phyloP scores from a whole-genome alignment of 2,329 filamentous ascomycete genomes.

The Fusarium sp. region DNA sequence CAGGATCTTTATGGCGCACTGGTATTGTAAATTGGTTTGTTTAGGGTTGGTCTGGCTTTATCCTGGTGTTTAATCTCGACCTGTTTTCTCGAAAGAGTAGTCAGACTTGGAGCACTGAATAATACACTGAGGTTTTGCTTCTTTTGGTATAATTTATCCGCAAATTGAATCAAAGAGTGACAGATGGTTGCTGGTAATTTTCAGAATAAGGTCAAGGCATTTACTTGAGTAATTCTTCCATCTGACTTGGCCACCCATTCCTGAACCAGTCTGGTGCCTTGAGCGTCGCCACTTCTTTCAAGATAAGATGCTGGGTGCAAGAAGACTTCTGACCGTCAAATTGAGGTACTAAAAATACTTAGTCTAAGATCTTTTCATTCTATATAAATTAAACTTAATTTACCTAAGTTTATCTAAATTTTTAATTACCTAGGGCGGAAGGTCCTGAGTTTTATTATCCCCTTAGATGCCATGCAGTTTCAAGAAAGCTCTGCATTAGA shows the following conservation, averaged over 20 bases:
- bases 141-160: rapidly evolving
- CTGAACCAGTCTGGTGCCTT: not conserved
- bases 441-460: too few relatives aligned
- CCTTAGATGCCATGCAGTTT: not conserved
- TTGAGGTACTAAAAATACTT: too few relatives aligned
- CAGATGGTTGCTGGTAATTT: too few relatives aligned
- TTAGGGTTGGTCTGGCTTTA: rapidly evolving
- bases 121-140: not conserved
- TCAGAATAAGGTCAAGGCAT: too few relatives aligned
- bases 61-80: not conserved
- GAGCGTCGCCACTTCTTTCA: not conserved
- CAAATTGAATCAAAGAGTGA: rapidly evolving
- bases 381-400: too few relatives aligned
- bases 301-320: not conserved
- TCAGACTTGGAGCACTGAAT: not conserved
- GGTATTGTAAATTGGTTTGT: too few relatives aligned
- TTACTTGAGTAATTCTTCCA: not conserved
- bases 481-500: not conserved
- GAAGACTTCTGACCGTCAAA: too few relatives aligned
- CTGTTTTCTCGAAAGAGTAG: not conserved
- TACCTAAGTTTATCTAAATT: too few relatives aligned
- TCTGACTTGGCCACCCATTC: too few relatives aligned
- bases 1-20: too few relatives aligned
- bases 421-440: too few relatives aligned
- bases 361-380: too few relatives aligned